Evolutionary conservation across 2,329 filamentous ascomycete species (phyloP).

Genomic region (Fonsecaea erecta): DNA sequence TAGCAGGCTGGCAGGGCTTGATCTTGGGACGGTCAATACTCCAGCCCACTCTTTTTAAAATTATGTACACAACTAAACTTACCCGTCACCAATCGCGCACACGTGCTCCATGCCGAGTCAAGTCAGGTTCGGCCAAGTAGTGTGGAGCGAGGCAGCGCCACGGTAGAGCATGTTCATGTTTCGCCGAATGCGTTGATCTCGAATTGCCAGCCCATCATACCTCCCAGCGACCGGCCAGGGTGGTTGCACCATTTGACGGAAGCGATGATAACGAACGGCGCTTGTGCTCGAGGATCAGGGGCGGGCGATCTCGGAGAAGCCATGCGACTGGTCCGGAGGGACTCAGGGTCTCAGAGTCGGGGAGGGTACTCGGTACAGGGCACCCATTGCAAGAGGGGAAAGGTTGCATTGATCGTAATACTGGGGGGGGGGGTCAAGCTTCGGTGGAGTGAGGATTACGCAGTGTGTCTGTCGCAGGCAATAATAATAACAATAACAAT

Average conservation of each 20-base stretch:
- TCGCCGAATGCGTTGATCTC: conserved; percentile 10
- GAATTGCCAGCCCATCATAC: conserved; percentile 6
- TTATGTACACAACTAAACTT: conserved; percentile 11
- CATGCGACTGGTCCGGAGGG: background rate
- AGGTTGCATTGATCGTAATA: background rate
- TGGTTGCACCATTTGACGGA: conserved; percentile 6
- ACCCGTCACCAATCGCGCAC: conserved; percentile 3
- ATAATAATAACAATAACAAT: background rate
- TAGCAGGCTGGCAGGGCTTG: background rate
- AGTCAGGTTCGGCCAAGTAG: conserved; percentile 4
- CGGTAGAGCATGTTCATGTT: conserved; percentile 2
- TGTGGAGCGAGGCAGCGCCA: conserved; percentile 6
- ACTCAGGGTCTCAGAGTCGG: background rate
- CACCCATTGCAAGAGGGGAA: background rate
- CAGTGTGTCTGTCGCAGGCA: background rate
- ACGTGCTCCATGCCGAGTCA: conserved; percentile 2
- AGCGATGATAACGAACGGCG: conserved; percentile 5
- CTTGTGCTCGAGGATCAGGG: background rate
- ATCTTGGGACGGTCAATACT: background rate
- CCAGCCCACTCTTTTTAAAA: conserved; percentile 21
- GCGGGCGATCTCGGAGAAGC: background rate
- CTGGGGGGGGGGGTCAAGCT: background rate
- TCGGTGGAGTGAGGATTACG: background rate
- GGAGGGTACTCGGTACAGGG: background rate
- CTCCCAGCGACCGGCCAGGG: background rate